Base-by-base conservation (phyloP, 78 protist species). In the Cavenderia fasciculata region DNA sequence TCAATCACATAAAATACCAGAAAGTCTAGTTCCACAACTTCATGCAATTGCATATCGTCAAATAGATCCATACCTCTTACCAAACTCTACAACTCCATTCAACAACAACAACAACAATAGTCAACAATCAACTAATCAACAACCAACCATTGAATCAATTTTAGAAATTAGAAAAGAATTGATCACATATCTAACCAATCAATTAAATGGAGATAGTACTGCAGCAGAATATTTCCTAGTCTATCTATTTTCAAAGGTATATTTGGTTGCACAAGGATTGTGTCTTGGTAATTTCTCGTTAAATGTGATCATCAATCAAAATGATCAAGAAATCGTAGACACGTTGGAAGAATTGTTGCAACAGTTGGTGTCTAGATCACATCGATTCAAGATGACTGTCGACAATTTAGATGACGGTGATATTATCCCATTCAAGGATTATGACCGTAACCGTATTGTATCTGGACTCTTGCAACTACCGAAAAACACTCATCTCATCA, bases 211-310 rank as follows among this genome's bases (percentile, higher is more conserved):
- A 18, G 90, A 82, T 57, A 4, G n/a, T 41, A 0, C 56, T 18
- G 49, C 73, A 29, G 25, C 74, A 18, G 90, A 82, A 69, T 82
- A 82, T 56, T 18, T 82, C 12, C 31, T 82, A 51, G 65, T 41
- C 4, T 31, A 82, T 68, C 18, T 82, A 4, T 12, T 82, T 7
- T 82, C 90, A 27, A 68, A 51, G 7, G 88, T 79, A 14, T 79
- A 72, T 21, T 6, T 29, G 5, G 34, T 12, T 29, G 41, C 27
- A 8, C 1, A 57, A 23, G 90, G 90, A 18, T 31, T 82, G n/a
- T 43, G 59, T 56, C n/a, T 82, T 18, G 90, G 90, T 44, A 82
- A 82, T 54, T 82, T 82, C 47, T 69, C 90, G 31, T 29, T 82
- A 31, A 68, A 68, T 44, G 34, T 82, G 3, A 16, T 49, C n/a